Percentiles rank a stretch among this genome's conserved stretches.
Evolutionary conservation across 2,329 filamentous ascomycete species (phyloP).

Genomic region (Leptographium radiaticola): DNA sequence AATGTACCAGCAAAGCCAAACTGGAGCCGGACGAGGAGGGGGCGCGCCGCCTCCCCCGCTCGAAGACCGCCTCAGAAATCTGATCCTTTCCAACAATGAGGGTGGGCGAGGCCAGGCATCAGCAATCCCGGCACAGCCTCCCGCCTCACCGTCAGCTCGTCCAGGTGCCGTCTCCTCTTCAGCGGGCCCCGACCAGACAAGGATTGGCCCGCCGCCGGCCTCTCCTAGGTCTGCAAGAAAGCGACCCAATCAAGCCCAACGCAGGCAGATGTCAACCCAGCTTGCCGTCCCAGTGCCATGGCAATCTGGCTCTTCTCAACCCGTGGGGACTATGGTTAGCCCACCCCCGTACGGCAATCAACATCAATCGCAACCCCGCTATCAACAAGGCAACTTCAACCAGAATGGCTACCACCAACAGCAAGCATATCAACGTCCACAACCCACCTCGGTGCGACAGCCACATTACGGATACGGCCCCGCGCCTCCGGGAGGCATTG

Average conservation of each 20-base stretch:
- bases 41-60: slow-evolving; percentile 6
- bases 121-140: neutral
- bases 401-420: slow-evolving; percentile 7
- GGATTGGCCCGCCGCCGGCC: neutral
- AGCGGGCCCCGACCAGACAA: neutral
- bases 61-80: slow-evolving; percentile 12
- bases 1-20: slow-evolving; percentile 7
- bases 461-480: slow-evolving; percentile 14
- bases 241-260: slow-evolving; percentile 49
- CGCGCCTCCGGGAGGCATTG: slow-evolving; percentile 6
- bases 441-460: slow-evolving; percentile 20
- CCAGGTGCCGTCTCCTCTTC: neutral
- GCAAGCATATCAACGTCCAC: slow-evolving; percentile 16
- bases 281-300: slow-evolving; percentile 42
- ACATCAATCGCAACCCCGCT: slow-evolving; percentile 18
- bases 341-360: slow-evolving; percentile 18
- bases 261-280: slow-evolving; percentile 49
- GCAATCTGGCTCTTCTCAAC: slow-evolving; percentile 18
- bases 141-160: neutral
- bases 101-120: neutral
- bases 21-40: neutral
- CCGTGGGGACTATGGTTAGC: slow-evolving; percentile 18
- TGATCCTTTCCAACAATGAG: slow-evolving; percentile 12
- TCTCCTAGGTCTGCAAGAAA: slow-evolving; percentile 21
- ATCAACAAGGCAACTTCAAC: slow-evolving; percentile 15